Evolutionary conservation across 805 yeast species (phyloP).

Genomic region (Isabelozyma gotoi): DNA sequence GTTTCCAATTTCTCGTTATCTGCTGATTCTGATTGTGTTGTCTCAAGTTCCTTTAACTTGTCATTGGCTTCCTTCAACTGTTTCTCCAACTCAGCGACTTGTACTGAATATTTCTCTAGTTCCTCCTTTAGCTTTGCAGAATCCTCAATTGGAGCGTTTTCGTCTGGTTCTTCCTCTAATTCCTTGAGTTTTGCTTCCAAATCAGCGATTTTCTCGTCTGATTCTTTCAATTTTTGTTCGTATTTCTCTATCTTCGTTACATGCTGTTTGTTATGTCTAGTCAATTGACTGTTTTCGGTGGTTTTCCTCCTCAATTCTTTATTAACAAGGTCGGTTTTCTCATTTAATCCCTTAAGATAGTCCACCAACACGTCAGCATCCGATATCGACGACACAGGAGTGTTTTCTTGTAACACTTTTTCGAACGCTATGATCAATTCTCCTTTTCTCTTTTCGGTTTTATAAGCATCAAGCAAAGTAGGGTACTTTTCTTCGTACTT

Average conservation of each 20-base stretch:
- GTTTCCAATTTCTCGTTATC: background rate
- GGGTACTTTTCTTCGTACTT: constrained; percentile 95
- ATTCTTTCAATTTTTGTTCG: constrained; percentile 1
- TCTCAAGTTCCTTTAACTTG: background rate
- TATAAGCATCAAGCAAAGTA: constrained; percentile 76
- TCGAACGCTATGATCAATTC: constrained; percentile 65
- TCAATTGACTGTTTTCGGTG: constrained; percentile 24
- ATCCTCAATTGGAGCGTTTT: background rate
- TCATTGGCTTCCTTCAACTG: background rate
- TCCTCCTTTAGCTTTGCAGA: background rate
- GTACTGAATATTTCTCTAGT: too few species aligned
- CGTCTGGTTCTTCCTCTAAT: background rate
- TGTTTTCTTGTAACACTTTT: constrained; percentile 66
- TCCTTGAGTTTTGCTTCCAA: background rate
- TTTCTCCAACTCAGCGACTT: background rate
- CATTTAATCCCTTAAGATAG: constrained; percentile 61
- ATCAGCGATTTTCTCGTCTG: background rate
- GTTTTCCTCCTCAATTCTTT: constrained; percentile 59
- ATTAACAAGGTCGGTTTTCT: constrained; percentile 59
- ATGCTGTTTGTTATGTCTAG: constrained; percentile 10
- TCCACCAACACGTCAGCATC: constrained; percentile 72
- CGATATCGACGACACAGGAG: constrained; percentile 74
- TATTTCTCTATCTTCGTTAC: background rate
- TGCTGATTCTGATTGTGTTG: background rate
- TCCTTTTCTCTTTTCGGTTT: constrained; percentile 68